Percentiles rank a stretch among this genome's conserved stretches.
Conservation (phyloP, 1,284 basidiomycete species). For the Ustilago hordei region DNA sequence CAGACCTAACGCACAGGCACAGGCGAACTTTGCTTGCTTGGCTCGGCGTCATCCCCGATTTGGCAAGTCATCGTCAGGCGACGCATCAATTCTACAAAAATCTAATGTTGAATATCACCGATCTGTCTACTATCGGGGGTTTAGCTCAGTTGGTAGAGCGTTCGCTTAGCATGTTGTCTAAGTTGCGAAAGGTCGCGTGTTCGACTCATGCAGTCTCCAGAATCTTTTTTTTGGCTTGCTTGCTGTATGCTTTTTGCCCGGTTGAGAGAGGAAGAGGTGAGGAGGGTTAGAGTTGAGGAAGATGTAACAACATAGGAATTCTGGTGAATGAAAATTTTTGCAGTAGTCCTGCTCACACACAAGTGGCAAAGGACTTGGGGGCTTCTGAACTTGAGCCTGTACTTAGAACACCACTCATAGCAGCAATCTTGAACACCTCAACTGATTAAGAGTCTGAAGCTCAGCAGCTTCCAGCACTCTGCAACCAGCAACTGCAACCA, state of each 20-base stretch:
- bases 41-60: constrained; percentile 14
- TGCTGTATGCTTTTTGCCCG: not conserved
- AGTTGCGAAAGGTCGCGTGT: constrained; percentile 59
- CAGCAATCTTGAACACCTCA: no score
- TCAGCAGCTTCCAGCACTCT: no score
- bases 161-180: constrained; percentile 56
- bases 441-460: no score
- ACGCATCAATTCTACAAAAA: not conserved
- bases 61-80: not conserved
- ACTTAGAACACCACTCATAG: no score
- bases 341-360: no score
- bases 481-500: no score
- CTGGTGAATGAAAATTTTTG: no score
- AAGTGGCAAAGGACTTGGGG: no score
- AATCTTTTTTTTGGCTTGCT: not conserved
- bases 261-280: no score
- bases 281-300: no score
- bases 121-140: constrained; percentile 14
- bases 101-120: not conserved
- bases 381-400: no score
- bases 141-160: constrained; percentile 62
- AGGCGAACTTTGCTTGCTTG: not conserved
- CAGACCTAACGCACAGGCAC: not conserved
- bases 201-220: constrained; percentile 56
- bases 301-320: no score